phyloP scores from a whole-genome alignment of 352 stramenopile species.

The Pythium chondricola region DNA sequence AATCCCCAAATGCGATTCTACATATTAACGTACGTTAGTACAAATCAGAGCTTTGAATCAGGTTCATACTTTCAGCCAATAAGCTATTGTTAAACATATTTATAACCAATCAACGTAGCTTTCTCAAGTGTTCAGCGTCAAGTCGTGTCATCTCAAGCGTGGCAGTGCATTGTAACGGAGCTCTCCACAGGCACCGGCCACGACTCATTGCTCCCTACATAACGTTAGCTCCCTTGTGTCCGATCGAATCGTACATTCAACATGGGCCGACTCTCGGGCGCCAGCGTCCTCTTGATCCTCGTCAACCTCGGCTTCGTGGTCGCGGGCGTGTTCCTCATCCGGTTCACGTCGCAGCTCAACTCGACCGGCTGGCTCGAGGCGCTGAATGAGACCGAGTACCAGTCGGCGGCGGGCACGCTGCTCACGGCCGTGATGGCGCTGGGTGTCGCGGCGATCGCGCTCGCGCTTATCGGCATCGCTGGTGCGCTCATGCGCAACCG shows the following conservation, averaged over 20 bases:
- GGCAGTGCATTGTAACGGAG: no score
- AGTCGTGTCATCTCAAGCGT: no score
- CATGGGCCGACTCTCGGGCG: slow-evolving; percentile 31
- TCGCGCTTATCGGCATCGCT: slow-evolving; percentile 60
- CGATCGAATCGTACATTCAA: no score
- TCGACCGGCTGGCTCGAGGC: slow-evolving; percentile 70
- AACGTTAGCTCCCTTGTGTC: no score
- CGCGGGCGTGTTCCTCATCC: slow-evolving; percentile 56
- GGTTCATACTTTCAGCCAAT: slow-evolving; percentile 9
- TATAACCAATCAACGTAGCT: not conserved
- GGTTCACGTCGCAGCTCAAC: slow-evolving; percentile 47
- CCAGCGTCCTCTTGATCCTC: slow-evolving; percentile 56
- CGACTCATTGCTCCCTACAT: no score
- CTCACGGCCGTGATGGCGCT: slow-evolving; percentile 45
- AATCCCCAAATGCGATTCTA: not conserved
- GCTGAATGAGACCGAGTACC: slow-evolving; percentile 65
- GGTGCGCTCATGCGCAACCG: slow-evolving; percentile 63
- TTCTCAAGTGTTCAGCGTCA: no score
- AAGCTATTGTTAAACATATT: not conserved
- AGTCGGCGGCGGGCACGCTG: slow-evolving; percentile 34
- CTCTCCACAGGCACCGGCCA: no score
- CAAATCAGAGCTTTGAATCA: not conserved
- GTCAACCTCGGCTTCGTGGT: slow-evolving; percentile 73
- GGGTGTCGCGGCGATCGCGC: slow-evolving; percentile 40
- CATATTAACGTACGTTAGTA: not conserved